These are phyloP conservation scores for Isatis lusitanica DNA, from an alignment of 441 rosid genomes.

Conservation along the genomic window DNA sequence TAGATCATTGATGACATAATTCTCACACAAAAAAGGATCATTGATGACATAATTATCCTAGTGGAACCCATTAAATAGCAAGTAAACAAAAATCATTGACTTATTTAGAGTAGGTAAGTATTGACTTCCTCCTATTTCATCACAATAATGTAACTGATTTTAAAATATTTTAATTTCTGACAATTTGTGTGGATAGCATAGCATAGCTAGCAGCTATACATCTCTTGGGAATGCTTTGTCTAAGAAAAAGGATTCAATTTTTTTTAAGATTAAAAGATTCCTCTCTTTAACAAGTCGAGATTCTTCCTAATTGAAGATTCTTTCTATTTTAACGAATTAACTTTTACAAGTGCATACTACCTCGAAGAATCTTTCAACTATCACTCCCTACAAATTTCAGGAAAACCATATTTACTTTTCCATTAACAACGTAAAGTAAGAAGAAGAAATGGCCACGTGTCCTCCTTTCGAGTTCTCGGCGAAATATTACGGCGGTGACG, in stretches of 20 bases:
- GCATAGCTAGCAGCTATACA: background rate
- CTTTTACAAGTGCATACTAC: background rate
- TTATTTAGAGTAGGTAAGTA: background rate
- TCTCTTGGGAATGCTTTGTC: background rate
- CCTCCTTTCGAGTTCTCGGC: conserved; percentile 77
- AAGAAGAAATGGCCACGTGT: conserved; percentile 47
- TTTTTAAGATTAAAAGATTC: conserved; percentile 3
- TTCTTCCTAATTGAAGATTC: conserved; percentile 24
- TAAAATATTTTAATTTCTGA: background rate
- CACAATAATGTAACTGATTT: conserved; percentile 13
- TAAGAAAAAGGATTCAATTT: background rate
- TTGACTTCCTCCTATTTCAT: conserved; percentile 25
- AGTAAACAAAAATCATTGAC: conserved; percentile 23
- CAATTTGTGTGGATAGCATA: conserved; percentile 11
- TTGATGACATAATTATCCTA: conserved; percentile 18
- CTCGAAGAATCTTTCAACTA: conserved; percentile 9
- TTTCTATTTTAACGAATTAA: background rate
- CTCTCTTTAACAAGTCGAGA: conserved; percentile 1
- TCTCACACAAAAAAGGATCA: too few species aligned
- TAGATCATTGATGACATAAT: conserved; percentile 28
- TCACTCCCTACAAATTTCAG: conserved; percentile 20
- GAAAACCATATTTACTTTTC: conserved; percentile 15
- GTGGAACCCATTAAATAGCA: conserved; percentile 15
- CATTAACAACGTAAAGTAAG: background rate
- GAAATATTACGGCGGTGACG: conserved; percentile 51